Conservation (phyloP, 768 basidiomycete species). For the Cantharellus anzutake region DNA sequence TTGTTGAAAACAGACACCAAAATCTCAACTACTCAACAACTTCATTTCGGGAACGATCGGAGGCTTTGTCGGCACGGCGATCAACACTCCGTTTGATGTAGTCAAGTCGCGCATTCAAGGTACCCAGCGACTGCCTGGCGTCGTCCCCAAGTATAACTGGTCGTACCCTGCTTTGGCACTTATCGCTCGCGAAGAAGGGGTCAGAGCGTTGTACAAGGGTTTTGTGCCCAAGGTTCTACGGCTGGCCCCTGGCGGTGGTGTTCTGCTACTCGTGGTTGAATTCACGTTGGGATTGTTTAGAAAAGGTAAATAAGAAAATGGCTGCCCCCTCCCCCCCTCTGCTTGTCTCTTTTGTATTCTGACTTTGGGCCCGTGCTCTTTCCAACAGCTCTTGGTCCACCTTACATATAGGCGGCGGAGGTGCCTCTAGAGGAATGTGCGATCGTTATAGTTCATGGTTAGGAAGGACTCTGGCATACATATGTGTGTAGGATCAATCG, state of each 20-base stretch:
- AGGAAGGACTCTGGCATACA: too few relatives aligned
- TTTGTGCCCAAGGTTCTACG: constrained; percentile 91
- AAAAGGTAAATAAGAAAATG: too few relatives aligned
- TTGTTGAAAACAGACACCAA: constrained; percentile 29
- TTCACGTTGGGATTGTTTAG: constrained; percentile 64
- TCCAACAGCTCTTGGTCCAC: too few relatives aligned
- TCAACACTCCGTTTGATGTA: constrained; percentile 77
- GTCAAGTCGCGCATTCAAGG: constrained; percentile 94
- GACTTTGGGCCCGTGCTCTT: too few relatives aligned
- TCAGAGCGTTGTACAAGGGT: constrained; percentile 78
- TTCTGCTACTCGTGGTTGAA: constrained; percentile 85
- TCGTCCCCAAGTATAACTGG: constrained; percentile 83
- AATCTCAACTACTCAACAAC: constrained; percentile 70
- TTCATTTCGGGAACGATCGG: constrained; percentile 81
- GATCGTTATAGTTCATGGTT: too few relatives aligned
- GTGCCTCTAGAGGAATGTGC: too few relatives aligned
- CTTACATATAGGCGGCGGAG: too few relatives aligned
- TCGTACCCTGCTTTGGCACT: constrained; percentile 70
- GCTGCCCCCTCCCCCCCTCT: too few relatives aligned
- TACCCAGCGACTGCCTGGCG: constrained; percentile 37
- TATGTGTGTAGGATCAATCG: too few relatives aligned
- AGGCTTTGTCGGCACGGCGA: constrained; percentile 61
- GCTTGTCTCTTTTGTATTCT: too few relatives aligned
- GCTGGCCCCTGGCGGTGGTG: constrained; percentile 88
- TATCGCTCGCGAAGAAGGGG: constrained; percentile 75